A percentile compares a stretch with the other conserved stretches of the same genome.
These are phyloP conservation scores for Emergomyces pasteurianus DNA, from an alignment of 2,329 filamentous ascomycete genomes.

Conservation along the genomic window DNA sequence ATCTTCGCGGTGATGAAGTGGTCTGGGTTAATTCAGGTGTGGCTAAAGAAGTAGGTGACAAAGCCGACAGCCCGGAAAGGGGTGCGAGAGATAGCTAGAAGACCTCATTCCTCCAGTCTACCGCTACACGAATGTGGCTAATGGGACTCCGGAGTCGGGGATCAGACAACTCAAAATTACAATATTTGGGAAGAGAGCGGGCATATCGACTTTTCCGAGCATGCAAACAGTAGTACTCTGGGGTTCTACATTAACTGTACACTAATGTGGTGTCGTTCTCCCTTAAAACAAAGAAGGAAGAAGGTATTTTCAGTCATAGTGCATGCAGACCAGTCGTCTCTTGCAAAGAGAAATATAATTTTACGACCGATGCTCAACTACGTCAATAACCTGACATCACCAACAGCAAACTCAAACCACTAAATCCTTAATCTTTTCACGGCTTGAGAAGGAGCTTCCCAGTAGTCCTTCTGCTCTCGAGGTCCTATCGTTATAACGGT, in stretches of 20 bases:
- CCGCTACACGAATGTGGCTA: neutral
- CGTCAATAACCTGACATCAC: neutral
- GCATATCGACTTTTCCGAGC: too few relatives aligned
- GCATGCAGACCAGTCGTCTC: neutral
- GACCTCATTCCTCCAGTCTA: neutral
- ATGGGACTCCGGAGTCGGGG: neutral
- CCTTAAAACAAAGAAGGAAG: too few relatives aligned
- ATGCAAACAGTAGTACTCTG: too few relatives aligned
- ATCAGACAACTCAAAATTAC: too few relatives aligned
- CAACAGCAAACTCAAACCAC: neutral
- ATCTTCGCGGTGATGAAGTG: conserved; percentile 11
- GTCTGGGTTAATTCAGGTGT: conserved; percentile 5
- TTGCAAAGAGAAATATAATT: neutral
- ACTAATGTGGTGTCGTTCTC: too few relatives aligned
- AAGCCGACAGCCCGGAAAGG: neutral
- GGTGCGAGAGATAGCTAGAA: neutral
- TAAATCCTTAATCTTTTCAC: neutral
- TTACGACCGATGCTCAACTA: neutral
- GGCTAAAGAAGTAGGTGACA: neutral
- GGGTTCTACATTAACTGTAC: too few relatives aligned
- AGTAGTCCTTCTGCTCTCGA: conserved; percentile 70
- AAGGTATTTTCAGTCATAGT: too few relatives aligned
- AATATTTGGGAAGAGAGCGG: neutral
- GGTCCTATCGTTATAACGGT: conserved; percentile 39
- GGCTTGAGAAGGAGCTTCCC: conserved; percentile 62